Base-by-base conservation (phyloP, 495 filamentous ascomycete species). In the Xylaria venustula region DNA sequence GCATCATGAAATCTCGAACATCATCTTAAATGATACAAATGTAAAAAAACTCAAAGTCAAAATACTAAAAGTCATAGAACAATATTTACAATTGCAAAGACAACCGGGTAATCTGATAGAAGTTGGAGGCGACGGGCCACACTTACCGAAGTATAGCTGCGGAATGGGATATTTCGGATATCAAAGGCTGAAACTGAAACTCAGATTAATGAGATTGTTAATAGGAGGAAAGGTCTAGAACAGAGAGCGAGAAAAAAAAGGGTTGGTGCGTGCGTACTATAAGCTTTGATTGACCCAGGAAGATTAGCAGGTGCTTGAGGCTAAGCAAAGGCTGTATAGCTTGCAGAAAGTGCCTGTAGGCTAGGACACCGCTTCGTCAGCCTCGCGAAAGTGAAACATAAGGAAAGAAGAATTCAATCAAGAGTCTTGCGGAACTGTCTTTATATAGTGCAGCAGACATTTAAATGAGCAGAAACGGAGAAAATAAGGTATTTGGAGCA, bases 21-120 rank as follows among this genome's bases (percentile, higher is more conserved):
- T 60, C 45, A 64, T 40, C 51, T 64, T 60, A 42, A 61, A 8
- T 3, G 14, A 12, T 15, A 12, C 6, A 12, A 15, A 3, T 40
- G 37, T 40, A 8, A 12, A 8, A 15, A 40, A 40, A 34, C 30
- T 34, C 30, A 34, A 34, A 11, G 30, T 5, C 30, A 34, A 11
- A 34, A 5, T 5, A 34, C 30, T 34, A 5, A 34, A 5, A 34
- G 30, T 5, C 30, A 11, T 5, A 34, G 30, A 34, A 34, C n/a
- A n/a, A n/a, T n/a, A n/a, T n/a, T n/a, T n/a, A n/a, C n/a, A n/a
- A n/a, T n/a, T 34, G 30, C 30, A 4, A 34, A 11, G 30, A 34
- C 4, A 34, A 34, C 5, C 5, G 5, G 4, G 5, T 5, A 34
- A 11, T 34, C 5, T 34, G 30, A 34, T 34, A 34, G 30, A 23